Evolutionary conservation across 768 basidiomycete genomes (phyloP).

Genomic region (Kwoniella europaea): DNA sequence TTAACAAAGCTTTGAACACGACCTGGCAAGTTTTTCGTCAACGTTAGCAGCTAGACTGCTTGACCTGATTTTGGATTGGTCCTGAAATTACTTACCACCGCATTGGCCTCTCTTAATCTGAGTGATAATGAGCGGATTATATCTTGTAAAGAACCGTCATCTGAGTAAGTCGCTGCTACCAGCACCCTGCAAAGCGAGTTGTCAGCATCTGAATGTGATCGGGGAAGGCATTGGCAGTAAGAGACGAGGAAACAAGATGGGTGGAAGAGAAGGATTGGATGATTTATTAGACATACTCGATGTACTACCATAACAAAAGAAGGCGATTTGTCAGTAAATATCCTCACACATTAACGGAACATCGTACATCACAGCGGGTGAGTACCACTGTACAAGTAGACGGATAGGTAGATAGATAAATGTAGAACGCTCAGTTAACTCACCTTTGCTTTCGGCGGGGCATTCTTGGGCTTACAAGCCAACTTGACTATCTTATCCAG

Average conservation of each 20-base stretch:
- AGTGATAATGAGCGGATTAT: constrained; percentile 86
- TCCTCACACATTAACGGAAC: neutral
- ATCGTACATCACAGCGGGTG: neutral
- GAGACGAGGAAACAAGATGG: neutral
- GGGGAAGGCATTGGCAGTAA: too few relatives aligned
- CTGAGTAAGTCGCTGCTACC: constrained; percentile 93
- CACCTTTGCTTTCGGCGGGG: constrained; percentile 94
- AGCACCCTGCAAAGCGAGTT: constrained; percentile 64
- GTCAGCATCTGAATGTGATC: too few relatives aligned
- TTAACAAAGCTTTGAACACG: constrained; percentile 96
- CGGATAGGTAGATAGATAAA: neutral
- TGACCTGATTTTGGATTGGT: neutral
- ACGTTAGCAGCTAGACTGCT: neutral
- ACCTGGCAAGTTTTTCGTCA: constrained; percentile 64
- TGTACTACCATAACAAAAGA: constrained; percentile 67
- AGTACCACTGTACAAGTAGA: neutral
- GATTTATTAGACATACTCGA: constrained; percentile 64
- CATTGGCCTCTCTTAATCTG: constrained; percentile 87
- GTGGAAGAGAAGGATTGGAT: neutral
- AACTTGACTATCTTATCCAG: constrained; percentile 79
- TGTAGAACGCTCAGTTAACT: constrained; percentile 20
- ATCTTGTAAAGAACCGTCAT: constrained; percentile 90
- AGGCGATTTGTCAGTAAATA: neutral
- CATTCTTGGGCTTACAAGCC: constrained; percentile 96
- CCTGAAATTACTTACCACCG: constrained; percentile 66